Evolutionary conservation across 1,284 basidiomycete genomes (phyloP).

Genomic region (Flammula alnicola): DNA sequence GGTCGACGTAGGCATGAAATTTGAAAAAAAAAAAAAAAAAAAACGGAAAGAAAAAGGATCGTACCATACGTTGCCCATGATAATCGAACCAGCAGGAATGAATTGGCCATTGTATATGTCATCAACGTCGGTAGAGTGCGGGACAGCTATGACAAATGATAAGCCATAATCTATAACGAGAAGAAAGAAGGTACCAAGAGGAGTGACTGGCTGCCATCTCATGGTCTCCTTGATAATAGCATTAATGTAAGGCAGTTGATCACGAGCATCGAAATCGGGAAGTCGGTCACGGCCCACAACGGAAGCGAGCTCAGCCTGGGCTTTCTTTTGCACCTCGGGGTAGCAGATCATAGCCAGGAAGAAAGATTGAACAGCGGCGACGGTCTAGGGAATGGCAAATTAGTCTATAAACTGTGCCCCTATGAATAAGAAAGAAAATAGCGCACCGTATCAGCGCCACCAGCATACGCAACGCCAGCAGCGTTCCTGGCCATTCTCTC

Average conservation of each 20-base stretch:
- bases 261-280: background rate
- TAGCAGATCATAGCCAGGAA: background rate
- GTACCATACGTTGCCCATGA: background rate
- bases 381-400: background rate
- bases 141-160: background rate
- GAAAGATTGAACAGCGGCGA: background rate
- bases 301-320: background rate
- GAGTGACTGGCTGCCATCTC: conserved; percentile 29
- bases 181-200: conserved; percentile 28
- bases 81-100: background rate
- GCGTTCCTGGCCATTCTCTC: background rate
- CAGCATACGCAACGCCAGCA: conserved; percentile 15
- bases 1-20: background rate
- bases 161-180: background rate
- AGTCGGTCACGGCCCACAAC: background rate
- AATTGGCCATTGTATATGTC: too few relatives aligned
- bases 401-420: background rate
- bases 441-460: background rate
- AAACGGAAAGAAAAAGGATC: background rate
- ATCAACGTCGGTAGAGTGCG: background rate
- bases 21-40: too few relatives aligned
- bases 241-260: background rate
- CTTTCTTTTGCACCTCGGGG: background rate
- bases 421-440: background rate
- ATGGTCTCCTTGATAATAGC: conserved; percentile 23